Evolutionary conservation across 164 flowering plant genomes (phyloP), one percentile per base, ranked within the genome.

Genomic region (Magnolia changhungtana): DNA sequence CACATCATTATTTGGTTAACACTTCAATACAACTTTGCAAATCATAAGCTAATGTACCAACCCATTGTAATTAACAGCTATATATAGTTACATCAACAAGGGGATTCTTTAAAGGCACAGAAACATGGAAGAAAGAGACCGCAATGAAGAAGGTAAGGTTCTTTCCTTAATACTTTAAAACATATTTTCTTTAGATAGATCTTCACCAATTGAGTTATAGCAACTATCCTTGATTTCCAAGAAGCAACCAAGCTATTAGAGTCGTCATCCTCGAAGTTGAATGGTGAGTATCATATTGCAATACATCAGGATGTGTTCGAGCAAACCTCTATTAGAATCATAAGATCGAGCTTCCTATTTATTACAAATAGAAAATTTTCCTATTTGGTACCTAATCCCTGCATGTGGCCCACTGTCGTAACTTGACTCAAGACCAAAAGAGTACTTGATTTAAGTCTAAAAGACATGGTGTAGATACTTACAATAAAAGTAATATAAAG

Each of bases 11-110:
- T 8, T 13, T 52, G 14, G 16, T 9, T 67, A 27, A 24, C 10
- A 11, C 16, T 10, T 24, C 19, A 67, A 4, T 65, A 23, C 31
- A 67, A 1, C n/a, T 29, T 67, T 8, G 14, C 37, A 67, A 67
- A 52, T 7, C 23, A 31, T 29, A 68, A 20, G 37, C 50, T 69
- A 19, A 71, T n/a, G 31, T 13, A 21, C 75, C 50, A 18, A 71
- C 49, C 8, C 8, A 13, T 16, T 65, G 37, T 58, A 58, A 23
- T 50, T 5, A 45, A 45, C 74, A 78, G 2, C 78, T 63, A 24
- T 73, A 89, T 27, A 27, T 27, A 27, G 94, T 82, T 69, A 89
- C 94, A 75, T 90, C 94, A 27, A 84, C 89, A 3, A 90, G 86
- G 70, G 92, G 92, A 70, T 80, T 90, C 50, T 70, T 87, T 66